Evolutionary conservation across 2,329 filamentous ascomycete species (phyloP), one percentile per base, ranked within the genome.

Genomic region (Fusarium dlaminii): DNA sequence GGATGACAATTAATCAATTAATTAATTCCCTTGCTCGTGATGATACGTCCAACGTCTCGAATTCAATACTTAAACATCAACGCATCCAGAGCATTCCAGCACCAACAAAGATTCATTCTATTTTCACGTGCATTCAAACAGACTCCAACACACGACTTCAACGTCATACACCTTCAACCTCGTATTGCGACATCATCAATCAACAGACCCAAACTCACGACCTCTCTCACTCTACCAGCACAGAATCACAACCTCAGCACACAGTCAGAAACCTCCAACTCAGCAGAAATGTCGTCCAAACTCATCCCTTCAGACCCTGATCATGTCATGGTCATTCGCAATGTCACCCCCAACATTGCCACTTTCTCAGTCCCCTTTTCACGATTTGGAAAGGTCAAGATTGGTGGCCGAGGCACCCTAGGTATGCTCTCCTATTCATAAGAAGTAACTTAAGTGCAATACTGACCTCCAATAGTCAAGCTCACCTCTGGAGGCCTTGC

Each of bases 281-380:
- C 59, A 37, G 24, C 75, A 76, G 79, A 60, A 74, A 92, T 92
- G 90, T 89, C 90, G 63, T 85, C 86, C 13, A 88, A 90, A 78
- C 88, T 94, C 63, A 88, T 93, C 64, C 92, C 92, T 9, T 78
- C 84, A 22, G 91, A 96, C 77, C 95, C 95, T 18, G 89, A 91
- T 24, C 90, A 94, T 79, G 91, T 96, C 73, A 97, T 98, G 92
- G 94, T 98, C 70, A 96, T 97, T 79, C 93, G 96, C 73, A 89
- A 95, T 77, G 84, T 98, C 77, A 94, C 93, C 5, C 93, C 94
- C 20, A 91, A 92, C 75, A 88, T 98, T 72, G 90, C 90, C 46
- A 97, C 93, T 18, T 88, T 95, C 77, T 95, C 93, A 15, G 88
- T 95, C 5, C 96, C 96, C 13, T 99, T 99, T 83, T 83, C 89